Percentiles rank a stretch among this genome's conserved stretches.
Evolutionary conservation across 2,329 filamentous ascomycete species (phyloP).

Genomic region (Ambrosiella xylebori): DNA sequence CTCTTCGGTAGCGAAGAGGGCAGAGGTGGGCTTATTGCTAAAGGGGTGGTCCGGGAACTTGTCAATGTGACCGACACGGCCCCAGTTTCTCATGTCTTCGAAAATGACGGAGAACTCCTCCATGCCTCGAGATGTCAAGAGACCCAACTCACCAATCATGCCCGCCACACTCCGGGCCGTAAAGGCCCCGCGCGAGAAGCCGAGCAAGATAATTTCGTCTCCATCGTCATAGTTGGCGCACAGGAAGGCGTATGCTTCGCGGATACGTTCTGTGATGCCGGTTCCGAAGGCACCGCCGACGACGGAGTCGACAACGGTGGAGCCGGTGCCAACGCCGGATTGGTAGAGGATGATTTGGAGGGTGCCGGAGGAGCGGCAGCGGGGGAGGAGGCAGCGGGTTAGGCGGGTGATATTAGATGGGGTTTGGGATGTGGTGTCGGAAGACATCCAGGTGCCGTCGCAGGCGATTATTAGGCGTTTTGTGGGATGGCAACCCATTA

Average conservation of each 20-base stretch:
- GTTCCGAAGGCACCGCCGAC: constrained; percentile 38
- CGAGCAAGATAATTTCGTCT: constrained; percentile 38
- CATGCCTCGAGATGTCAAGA: constrained; percentile 35
- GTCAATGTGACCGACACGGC: constrained; percentile 27
- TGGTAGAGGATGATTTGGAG: constrained; percentile 45
- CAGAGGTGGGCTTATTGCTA: constrained; percentile 25
- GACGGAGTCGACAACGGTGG: constrained; percentile 30
- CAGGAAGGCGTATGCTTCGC: constrained; percentile 45
- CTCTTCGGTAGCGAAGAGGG: constrained; percentile 19
- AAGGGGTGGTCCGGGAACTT: constrained; percentile 31
- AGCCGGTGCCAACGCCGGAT: constrained; percentile 40
- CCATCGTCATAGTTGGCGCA: constrained; percentile 43
- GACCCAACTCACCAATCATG: constrained; percentile 32
- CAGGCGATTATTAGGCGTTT: constrained; percentile 36
- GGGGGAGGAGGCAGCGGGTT: constrained; percentile 36
- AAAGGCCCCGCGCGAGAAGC: constrained; percentile 42
- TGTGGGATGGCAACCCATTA: not conserved
- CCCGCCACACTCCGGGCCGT: constrained; percentile 39
- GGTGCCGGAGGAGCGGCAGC: constrained; percentile 29
- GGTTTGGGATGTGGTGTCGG: constrained; percentile 31
- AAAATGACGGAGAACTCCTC: constrained; percentile 38
- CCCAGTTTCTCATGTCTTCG: constrained; percentile 39
- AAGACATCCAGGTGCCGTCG: constrained; percentile 38
- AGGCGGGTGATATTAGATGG: constrained; percentile 46
- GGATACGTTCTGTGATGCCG: constrained; percentile 37